A percentile compares a stretch with the other conserved stretches of the same genome.
Conservation (phyloP, 257 asterid genomes). For the Lycium barbarum region DNA sequence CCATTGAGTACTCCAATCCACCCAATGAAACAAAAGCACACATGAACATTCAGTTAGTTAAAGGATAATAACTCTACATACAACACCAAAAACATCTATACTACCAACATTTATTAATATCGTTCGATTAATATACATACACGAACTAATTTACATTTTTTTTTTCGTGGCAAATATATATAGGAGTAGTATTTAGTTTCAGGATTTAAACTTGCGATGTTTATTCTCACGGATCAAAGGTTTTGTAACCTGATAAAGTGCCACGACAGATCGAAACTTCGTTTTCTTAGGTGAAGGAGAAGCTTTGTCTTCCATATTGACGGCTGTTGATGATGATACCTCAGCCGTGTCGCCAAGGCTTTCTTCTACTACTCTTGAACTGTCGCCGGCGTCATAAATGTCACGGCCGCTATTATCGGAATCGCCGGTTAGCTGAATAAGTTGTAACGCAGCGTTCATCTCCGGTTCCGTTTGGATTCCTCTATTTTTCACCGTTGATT, state of each 20-base stretch:
- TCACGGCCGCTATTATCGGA: constrained; percentile 29
- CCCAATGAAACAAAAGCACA: neutral
- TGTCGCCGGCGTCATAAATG: constrained; percentile 16
- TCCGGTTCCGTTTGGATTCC: constrained; percentile 52
- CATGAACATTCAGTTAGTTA: neutral
- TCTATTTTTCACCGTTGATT: constrained; percentile 32
- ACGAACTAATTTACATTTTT: constrained; percentile 10
- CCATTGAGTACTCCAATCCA: neutral
- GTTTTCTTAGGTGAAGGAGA: constrained; percentile 36
- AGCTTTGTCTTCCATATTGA: constrained; percentile 33
- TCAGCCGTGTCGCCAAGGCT: constrained; percentile 58
- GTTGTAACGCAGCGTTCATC: constrained; percentile 70
- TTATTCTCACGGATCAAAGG: constrained; percentile 41
- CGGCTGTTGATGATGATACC: constrained; percentile 39
- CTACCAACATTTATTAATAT: neutral
- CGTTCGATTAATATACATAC: constrained; percentile 1
- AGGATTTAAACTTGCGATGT: constrained; percentile 34
- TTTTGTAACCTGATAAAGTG: constrained; percentile 48
- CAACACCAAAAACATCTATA: neutral
- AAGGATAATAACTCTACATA: neutral
- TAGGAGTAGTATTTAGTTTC: neutral
- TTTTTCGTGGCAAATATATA: neutral
- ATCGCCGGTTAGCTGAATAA: constrained; percentile 74
- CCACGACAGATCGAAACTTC: constrained; percentile 58
- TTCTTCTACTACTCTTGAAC: constrained; percentile 35